A percentile compares a stretch with the other conserved stretches of the same genome.
Conservation (phyloP, 768 basidiomycete species). For the Fistulinella prunicolor region DNA sequence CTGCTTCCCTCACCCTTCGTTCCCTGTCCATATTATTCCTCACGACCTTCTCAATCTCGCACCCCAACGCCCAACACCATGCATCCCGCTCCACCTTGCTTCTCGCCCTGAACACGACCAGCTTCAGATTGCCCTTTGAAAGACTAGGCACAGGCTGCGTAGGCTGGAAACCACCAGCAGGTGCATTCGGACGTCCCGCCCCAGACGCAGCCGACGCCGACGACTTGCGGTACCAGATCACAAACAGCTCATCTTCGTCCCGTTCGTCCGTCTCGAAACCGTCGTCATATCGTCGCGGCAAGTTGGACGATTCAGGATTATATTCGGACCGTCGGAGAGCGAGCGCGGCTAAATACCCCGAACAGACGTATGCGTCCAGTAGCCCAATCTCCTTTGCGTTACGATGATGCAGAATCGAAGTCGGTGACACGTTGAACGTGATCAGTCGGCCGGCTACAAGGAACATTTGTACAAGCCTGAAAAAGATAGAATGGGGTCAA, state of each 20-base stretch:
- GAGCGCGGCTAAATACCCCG: slow-evolving; percentile 78
- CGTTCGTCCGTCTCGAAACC: slow-evolving; percentile 85
- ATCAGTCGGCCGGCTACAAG: slow-evolving; percentile 75
- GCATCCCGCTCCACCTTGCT: slow-evolving; percentile 87
- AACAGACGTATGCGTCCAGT: slow-evolving; percentile 76
- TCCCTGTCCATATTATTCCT: slow-evolving; percentile 64
- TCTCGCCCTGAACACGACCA: slow-evolving; percentile 67
- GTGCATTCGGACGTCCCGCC: slow-evolving; percentile 17
- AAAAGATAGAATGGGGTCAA: neutral
- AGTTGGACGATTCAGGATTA: slow-evolving; percentile 45
- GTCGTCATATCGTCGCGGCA: slow-evolving; percentile 81
- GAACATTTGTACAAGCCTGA: slow-evolving; percentile 69
- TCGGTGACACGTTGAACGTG: slow-evolving; percentile 62
- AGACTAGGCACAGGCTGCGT: slow-evolving; percentile 43
- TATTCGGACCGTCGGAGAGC: slow-evolving; percentile 65
- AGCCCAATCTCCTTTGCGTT: slow-evolving; percentile 56
- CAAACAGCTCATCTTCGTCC: slow-evolving; percentile 85
- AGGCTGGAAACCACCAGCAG: slow-evolving; percentile 14
- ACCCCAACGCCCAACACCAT: slow-evolving; percentile 93
- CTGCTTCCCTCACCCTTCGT: slow-evolving; percentile 58
- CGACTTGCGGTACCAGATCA: slow-evolving; percentile 65
- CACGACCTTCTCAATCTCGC: slow-evolving; percentile 81
- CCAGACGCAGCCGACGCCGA: slow-evolving; percentile 1
- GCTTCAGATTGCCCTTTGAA: slow-evolving; percentile 52
- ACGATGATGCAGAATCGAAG: slow-evolving; percentile 54